Base-by-base conservation (phyloP, 768 basidiomycete species). In the Mrakia hoshinonis region DNA sequence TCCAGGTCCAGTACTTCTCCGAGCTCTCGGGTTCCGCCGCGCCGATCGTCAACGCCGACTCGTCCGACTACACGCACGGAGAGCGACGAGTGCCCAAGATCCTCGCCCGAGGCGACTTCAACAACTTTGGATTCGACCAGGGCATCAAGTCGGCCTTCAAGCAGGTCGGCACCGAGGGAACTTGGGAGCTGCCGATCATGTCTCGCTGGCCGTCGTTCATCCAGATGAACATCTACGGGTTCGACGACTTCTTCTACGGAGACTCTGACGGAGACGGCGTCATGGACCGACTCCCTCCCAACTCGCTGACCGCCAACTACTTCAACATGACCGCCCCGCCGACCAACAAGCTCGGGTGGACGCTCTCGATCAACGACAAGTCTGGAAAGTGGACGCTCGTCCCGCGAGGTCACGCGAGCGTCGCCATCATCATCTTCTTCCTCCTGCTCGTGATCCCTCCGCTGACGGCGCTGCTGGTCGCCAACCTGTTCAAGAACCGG, bases 1-100 rank as follows among this genome's bases (percentile, higher is more conserved):
- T 95, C 77, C 87, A 90, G 80, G 85, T 95, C 36, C 93, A 96
- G 82, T 95, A 96, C 80, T 95, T 90, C 89, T 89, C 87, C 73
- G 80, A 84, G 46, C 81, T 85, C 4, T 84, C 86, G 1, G 77
- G 85, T 67, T 88, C 89, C 1, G 81, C 88, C 10, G 82, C 84
- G 31, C 84, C 85, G 46, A 86, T 91, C 52, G 81, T 91, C 10
- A 92, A 95, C 74, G 88, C 89, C 20, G 93, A 96, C 76, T 78
- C 82, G 68, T 78, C 82, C 69, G 83, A 83, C 52, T 90, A 85
- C 77, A 79, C 78, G 12, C 83, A 83, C 3, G 79, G 81, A 54
- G 80, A 82, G 65, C 87, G 93, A 75, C 88, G 91, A 36, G 89
- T 90, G 36, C 93, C 93, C 34, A 92, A 93, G 76, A 82, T 95